phyloP scores from a whole-genome alignment of 192 early-diverging fungal species.

The Oehlia diaphana region DNA sequence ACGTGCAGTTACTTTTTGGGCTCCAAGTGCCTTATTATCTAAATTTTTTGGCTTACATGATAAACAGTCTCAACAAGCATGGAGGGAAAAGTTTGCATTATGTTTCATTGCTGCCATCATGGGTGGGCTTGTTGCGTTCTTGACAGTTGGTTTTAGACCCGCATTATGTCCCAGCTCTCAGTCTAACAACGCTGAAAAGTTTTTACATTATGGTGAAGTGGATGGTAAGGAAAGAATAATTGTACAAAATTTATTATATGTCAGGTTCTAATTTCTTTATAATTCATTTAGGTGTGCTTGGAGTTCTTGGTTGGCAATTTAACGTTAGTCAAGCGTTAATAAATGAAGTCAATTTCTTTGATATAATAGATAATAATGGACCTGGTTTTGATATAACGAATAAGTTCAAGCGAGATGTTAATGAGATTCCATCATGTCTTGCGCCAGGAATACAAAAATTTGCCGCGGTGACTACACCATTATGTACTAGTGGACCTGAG shows the following conservation, averaged over 20 bases:
- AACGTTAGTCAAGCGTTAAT: constrained; percentile 31
- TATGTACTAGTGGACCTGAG: constrained; percentile 31
- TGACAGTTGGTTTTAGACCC: constrained; percentile 60
- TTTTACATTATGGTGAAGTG: constrained; percentile 36
- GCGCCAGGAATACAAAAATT: not conserved
- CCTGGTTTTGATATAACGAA: constrained; percentile 59
- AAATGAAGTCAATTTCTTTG: constrained; percentile 2
- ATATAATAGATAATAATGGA: constrained; percentile 22
- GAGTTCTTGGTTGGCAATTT: constrained; percentile 25
- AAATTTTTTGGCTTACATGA: constrained; percentile 54
- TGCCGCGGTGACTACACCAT: not conserved
- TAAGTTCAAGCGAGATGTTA: constrained; percentile 33
- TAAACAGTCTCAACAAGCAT: constrained; percentile 63
- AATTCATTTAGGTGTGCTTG: not conserved
- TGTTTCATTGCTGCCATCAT: constrained; percentile 71
- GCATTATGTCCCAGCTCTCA: constrained; percentile 35
- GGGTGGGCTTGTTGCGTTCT: constrained; percentile 67
- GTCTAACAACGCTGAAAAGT: constrained; percentile 30
- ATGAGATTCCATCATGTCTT: not conserved
- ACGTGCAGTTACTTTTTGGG: constrained; percentile 60
- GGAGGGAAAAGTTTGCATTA: constrained; percentile 67
- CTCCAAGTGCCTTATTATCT: constrained; percentile 49
- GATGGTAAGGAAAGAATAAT: constrained; percentile 28
- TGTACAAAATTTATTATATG: not conserved
- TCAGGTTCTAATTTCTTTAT: not conserved